Evolutionary conservation across 2,329 filamentous ascomycete genomes (phyloP), one percentile per base, ranked within the genome.

Genomic region (Chaetomium globosum): DNA sequence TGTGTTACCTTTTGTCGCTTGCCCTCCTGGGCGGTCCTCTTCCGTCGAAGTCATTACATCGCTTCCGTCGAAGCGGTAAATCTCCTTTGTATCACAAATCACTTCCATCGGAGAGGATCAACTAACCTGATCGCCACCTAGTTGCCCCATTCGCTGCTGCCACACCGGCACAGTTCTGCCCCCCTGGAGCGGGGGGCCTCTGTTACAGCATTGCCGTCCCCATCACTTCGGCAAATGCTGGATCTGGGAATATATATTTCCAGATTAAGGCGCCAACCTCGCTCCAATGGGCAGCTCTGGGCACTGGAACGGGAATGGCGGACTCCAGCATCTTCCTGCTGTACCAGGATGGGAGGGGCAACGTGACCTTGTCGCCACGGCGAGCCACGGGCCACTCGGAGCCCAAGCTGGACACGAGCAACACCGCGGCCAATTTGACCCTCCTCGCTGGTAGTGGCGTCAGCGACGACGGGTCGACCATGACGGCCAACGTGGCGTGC

Each of bases 281-380:
- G 6, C 83, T 83, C 72, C 71, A 74, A 65, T 89, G 87, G 87
- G 80, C 87, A 19, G 83, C 79, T 9, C 77, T 89, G 21, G 87
- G 85, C 33, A 84, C 83, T 36, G 87, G 87, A 54, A 70, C 72
- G 0, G 65, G 68, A 51, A 89, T 89, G 87, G 49, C 73, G 16
- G 83, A 80, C 36, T 74, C 86, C 58, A 83, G 86, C 73, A 87
- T 89, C 64, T 88, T 89, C 72, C 68, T 89, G 71, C 79, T 89
- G 69, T 89, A 89, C 74, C 76, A 83, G 54, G 80, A 87, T 68
- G 84, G 85, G 65, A 68, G 70, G 3, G 82, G 83, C 67, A 88
- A 89, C 71, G 80, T 89, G 28, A 89, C 87, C 0, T 73, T 89
- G 61, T 88, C 86, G 67, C 80, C 86, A 1, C 83, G 87, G 26